A percentile compares a stretch with the other conserved stretches of the same genome.
Conservation (phyloP, 2,329 filamentous ascomycete species). For the Coleophoma cylindrospora region DNA sequence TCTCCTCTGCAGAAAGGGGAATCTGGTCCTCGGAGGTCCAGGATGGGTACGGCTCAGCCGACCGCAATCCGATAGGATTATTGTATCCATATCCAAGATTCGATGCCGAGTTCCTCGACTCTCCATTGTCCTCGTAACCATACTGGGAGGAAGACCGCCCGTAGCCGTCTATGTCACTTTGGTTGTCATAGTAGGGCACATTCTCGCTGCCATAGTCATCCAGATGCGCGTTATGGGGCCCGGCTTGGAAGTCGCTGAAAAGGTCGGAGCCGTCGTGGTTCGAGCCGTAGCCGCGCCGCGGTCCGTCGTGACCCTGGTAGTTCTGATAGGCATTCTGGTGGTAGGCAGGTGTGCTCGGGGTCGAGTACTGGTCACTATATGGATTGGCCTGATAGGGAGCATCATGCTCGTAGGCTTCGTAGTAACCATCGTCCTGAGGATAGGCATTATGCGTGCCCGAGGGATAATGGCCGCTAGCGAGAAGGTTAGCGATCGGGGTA, state of each 20-base stretch:
- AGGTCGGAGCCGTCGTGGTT: constrained; percentile 98
- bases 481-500: constrained; percentile 32
- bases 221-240: constrained; percentile 94
- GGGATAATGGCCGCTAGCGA: constrained; percentile 79
- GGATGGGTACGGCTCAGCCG: constrained; percentile 91
- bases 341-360: constrained; percentile 57
- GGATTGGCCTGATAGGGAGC: constrained; percentile 78
- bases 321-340: background rate
- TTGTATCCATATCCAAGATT: constrained; percentile 97
- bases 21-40: constrained; percentile 99
- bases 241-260: constrained; percentile 98
- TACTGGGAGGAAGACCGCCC: constrained; percentile 94
- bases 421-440: constrained; percentile 83
- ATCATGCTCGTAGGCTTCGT: constrained; percentile 83
- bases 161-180: constrained; percentile 75
- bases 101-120: constrained; percentile 92
- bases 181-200: constrained; percentile 90
- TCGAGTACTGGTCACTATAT: constrained; percentile 48
- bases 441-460: constrained; percentile 77
- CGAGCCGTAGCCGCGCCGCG: constrained; percentile 64
- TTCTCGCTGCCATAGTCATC: constrained; percentile 98
- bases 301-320: constrained; percentile 30
- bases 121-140: constrained; percentile 92
- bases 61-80: constrained; percentile 86
- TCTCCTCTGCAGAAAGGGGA: constrained; percentile 93